Percentiles rank a stretch among this genome's conserved stretches.
Conservation (phyloP, 805 yeast species). For the Candida gorgasii region DNA sequence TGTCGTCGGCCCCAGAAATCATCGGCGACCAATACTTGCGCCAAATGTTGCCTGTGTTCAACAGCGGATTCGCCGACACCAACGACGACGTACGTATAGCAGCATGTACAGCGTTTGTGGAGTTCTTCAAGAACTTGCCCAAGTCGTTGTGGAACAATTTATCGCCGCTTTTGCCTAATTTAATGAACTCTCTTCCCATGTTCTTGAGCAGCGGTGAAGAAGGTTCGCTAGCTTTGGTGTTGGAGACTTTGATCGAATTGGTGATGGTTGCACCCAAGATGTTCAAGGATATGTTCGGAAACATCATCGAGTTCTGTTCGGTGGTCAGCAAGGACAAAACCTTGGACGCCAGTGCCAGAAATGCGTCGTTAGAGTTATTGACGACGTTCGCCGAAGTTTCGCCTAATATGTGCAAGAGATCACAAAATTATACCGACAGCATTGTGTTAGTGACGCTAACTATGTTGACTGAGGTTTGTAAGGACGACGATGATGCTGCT, state of each 20-base stretch:
- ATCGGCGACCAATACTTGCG: conserved; percentile 59
- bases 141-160: conserved; percentile 75
- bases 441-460: conserved; percentile 73
- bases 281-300: conserved; percentile 87
- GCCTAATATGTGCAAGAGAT: conserved; percentile 90
- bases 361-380: conserved; percentile 83
- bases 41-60: conserved; percentile 67
- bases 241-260: conserved; percentile 85
- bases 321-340: conserved; percentile 79
- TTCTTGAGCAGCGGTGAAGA: conserved; percentile 79
- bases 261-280: conserved; percentile 93
- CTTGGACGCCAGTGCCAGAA: conserved; percentile 74
- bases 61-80: conserved; percentile 75
- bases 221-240: conserved; percentile 78
- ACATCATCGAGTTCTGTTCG: conserved; percentile 84
- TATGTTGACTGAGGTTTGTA: conserved; percentile 90
- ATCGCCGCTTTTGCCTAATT: conserved; percentile 76
- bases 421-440: conserved; percentile 66
- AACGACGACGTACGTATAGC: conserved; percentile 86
- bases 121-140: conserved; percentile 81
- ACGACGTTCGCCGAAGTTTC: conserved; percentile 92
- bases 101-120: conserved; percentile 89
- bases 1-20: conserved; percentile 79
- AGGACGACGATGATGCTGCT: conserved; percentile 83
- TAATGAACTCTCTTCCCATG: conserved; percentile 85